phyloP scores from a whole-genome alignment of 495 filamentous ascomycete species.

The Penicillium pancosmium region DNA sequence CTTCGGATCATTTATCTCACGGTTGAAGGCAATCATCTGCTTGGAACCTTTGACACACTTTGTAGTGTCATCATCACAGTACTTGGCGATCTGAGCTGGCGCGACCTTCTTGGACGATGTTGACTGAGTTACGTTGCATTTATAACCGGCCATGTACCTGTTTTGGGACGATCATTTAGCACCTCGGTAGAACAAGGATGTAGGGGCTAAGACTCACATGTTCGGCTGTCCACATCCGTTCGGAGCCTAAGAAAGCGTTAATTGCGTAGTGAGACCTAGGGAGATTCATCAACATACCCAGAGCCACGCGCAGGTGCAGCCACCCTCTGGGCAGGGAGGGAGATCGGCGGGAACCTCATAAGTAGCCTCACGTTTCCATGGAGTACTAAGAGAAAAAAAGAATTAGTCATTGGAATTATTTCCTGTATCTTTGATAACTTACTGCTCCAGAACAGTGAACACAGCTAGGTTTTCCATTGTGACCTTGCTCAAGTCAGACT shows the following conservation, averaged over 20 bases:
- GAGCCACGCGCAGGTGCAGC: conserved; percentile 59
- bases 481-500: conserved; percentile 46
- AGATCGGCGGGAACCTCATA: conserved; percentile 51
- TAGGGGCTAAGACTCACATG: conserved; percentile 27
- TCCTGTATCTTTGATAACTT: conserved; percentile 9
- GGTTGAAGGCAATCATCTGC: conserved; percentile 58
- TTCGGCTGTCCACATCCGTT: conserved; percentile 50
- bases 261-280: neutral
- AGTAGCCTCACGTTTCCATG: conserved; percentile 51
- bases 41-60: conserved; percentile 56
- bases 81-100: conserved; percentile 42
- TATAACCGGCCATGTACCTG: conserved; percentile 58
- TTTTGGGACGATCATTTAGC: neutral
- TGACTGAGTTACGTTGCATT: conserved; percentile 53
- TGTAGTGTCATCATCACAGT: conserved; percentile 41
- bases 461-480: conserved; percentile 56
- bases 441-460: conserved; percentile 50
- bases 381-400: conserved; percentile 35
- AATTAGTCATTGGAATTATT: neutral
- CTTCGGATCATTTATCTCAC: conserved; percentile 21
- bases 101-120: conserved; percentile 42
- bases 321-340: conserved; percentile 49
- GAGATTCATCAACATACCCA: conserved; percentile 36
- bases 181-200: neutral
- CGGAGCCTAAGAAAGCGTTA: conserved; percentile 35